Evolutionary conservation across 257 asterid genomes (phyloP), one percentile per base, ranked within the genome.

Genomic region (Haberlea rhodopensis): DNA sequence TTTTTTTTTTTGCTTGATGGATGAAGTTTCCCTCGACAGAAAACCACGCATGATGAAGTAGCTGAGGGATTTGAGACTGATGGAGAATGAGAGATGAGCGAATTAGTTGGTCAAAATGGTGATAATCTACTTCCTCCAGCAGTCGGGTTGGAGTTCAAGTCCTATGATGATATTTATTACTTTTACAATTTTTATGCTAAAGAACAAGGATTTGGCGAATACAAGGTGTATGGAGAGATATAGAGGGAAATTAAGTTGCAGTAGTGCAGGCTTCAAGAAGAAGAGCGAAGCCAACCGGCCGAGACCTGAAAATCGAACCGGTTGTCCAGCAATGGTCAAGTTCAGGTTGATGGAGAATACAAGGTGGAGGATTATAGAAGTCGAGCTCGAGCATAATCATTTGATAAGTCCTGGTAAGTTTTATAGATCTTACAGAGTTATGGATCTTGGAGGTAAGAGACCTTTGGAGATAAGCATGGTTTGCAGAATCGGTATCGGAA

Each of bases 221-320:
- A 79, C 87, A 63, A 85, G 81, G 81, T 73, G 84, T 73, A 77
- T 73, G 66, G 94, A 85, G 75, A 79, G 74, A 71, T 85, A 85
- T 37, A 66, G 94, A 73, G 94, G 76, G 62, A 85, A 85, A 65
- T 63, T 85, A 51, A 85, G 89, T 75, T 83, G 89, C 75, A 83
- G 85, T 61, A 81, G 85, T 75, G 85, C 92, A 8, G 92, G 89
- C 3, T 85, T 85, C 81, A 85, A 85, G 75, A 85, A 82, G 88
- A 82, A 79, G 80, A 80, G 74, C 2, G 84, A 78, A 58, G 88
- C 84, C 46, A 80, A 78, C 51, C 72, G 81, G 57, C 88, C 91
- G 16, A 82, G 86, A 55, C 88, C 91, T 6, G 83, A 82, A 80
- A 85, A 86, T 29, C 85, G 91, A 66, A 85, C 88, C 3, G 91